A percentile compares a stretch with the other conserved stretches of the same genome.
Evolutionary conservation across 305 asterid species (phyloP).

Genomic region (Vinca major): DNA sequence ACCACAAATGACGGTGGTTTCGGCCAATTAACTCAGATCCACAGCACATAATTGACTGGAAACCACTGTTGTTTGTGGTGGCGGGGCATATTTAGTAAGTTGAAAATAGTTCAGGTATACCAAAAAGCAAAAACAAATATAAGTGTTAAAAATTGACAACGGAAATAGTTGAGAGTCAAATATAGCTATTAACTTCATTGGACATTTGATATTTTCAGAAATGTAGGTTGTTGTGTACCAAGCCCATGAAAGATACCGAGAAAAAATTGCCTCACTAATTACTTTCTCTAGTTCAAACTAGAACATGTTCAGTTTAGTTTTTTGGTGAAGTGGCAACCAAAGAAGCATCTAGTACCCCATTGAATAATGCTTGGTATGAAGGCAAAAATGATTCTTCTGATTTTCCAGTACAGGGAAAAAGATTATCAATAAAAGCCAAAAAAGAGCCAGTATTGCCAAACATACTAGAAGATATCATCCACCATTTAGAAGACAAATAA

Average conservation of each 20-base stretch:
- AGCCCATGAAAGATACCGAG: background rate
- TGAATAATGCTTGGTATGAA: background rate
- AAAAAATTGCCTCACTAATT: background rate
- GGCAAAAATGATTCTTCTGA: slow-evolving; percentile 1
- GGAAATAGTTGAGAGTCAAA: no score
- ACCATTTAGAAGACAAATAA: background rate
- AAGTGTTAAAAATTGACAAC: no score
- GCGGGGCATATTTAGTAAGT: no score
- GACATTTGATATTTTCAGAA: background rate
- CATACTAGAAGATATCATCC: background rate
- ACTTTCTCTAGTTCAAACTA: background rate
- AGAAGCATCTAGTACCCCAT: background rate
- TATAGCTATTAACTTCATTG: background rate
- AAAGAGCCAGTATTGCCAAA: background rate
- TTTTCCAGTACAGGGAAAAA: background rate
- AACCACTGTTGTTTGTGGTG: no score
- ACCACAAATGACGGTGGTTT: no score
- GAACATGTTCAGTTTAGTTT: background rate
- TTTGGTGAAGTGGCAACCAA: background rate
- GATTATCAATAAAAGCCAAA: background rate
- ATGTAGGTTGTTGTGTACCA: background rate
- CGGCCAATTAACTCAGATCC: no score
- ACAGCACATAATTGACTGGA: no score
- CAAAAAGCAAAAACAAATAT: no score
- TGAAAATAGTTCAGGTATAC: no score